A percentile compares a stretch with the other conserved stretches of the same genome.
Conservation (phyloP, 1,139 yeast genomes). For the Blastobotrys proliferans region DNA sequence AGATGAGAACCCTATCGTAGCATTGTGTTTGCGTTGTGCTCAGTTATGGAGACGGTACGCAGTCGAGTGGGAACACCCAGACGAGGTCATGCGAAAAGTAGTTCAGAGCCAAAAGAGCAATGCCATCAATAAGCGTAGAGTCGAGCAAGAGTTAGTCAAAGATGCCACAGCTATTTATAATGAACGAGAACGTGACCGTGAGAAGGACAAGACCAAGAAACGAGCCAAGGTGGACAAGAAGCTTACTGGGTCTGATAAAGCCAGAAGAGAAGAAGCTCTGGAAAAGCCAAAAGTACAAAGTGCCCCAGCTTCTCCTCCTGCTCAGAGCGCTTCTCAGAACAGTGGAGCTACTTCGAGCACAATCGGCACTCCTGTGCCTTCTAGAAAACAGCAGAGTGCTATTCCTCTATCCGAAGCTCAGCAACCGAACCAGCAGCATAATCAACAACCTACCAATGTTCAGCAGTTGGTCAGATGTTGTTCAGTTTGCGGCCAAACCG, state of each 20-base stretch:
- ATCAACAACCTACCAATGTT: not conserved
- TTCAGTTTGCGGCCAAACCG: constrained; percentile 52
- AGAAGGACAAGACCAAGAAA: constrained; percentile 20
- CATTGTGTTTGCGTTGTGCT: constrained; percentile 83
- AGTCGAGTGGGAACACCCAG: constrained; percentile 81
- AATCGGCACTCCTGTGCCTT: not conserved
- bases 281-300: constrained; percentile 8
- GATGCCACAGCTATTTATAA: constrained; percentile 60
- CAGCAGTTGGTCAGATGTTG: constrained; percentile 34
- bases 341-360: not conserved
- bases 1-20: constrained; percentile 39
- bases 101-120: not conserved
- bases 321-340: not conserved
- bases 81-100: constrained; percentile 53
- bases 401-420: not conserved
- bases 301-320: too few species aligned
- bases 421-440: not conserved
- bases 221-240: constrained; percentile 19
- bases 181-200: constrained; percentile 41
- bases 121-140: constrained; percentile 43
- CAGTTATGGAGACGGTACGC: constrained; percentile 89
- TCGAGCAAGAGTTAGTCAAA: constrained; percentile 67
- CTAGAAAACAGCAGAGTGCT: not conserved
- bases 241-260: constrained; percentile 9
- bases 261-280: constrained; percentile 10